phyloP scores from a whole-genome alignment of 371 early-diverging fungal genomes.

The Saksenaea vasiformis region DNA sequence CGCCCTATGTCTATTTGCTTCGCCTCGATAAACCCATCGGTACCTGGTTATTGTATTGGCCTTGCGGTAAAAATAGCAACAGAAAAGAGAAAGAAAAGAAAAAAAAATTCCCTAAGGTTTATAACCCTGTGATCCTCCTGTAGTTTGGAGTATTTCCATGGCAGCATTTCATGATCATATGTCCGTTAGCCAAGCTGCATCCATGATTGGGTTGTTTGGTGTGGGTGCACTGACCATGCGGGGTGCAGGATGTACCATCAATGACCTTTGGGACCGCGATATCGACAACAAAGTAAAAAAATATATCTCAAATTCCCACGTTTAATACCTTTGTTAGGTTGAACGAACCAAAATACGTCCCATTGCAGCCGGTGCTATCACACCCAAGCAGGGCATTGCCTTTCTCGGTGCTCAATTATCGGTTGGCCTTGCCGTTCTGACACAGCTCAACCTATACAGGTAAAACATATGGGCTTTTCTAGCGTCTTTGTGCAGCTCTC shows the following conservation, averaged over 20 bases:
- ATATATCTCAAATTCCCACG: not conserved
- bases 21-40: conserved; percentile 93
- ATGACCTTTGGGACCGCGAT: conserved; percentile 94
- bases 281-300: conserved; percentile 71
- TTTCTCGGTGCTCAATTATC: conserved; percentile 83
- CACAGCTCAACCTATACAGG: conserved; percentile 77
- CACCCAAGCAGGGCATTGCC: conserved; percentile 68
- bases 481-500: too few species aligned
- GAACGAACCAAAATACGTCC: conserved; percentile 87
- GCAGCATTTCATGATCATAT: conserved; percentile 66
- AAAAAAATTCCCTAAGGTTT: too few species aligned
- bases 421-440: conserved; percentile 78
- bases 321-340: conserved; percentile 49
- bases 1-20: conserved; percentile 76
- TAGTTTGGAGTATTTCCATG: conserved; percentile 84
- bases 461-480: conserved; percentile 22
- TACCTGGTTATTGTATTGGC: conserved; percentile 89
- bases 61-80: conserved; percentile 63
- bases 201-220: conserved; percentile 83
- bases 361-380: conserved; percentile 79
- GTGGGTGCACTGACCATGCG: conserved; percentile 93
- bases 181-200: conserved; percentile 51
- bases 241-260: conserved; percentile 96
- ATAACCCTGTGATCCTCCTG: too few species aligned
- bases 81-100: conserved; percentile 2